Evolutionary conservation across 768 basidiomycete genomes (phyloP), one percentile per base, ranked within the genome.

Genomic region (Cystobasidium ongulense): DNA sequence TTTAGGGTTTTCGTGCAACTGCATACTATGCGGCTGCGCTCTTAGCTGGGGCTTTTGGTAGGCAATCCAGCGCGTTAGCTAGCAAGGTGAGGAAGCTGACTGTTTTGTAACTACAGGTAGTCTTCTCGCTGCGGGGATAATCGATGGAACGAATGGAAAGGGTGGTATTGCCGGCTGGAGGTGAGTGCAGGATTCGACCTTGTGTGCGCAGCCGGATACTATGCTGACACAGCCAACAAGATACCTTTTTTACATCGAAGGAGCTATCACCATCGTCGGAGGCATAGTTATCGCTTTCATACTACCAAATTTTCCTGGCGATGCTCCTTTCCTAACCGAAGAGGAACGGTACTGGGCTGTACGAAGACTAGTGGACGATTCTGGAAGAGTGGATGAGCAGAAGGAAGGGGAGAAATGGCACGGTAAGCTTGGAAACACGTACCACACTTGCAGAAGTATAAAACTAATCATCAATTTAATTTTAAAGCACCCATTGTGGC

Each of bases 121-220:
- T 68, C 92, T 91, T 82, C 90, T 89, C 0, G 90, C 91, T n/a
- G 52, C 52, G 5, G 79, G 90, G 90, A 2, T 84, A 89, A 1
- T 82, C 91, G 17, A 85, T 91, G 66, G 89, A 90, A 13, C 88
- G 89, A 36, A 87, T 29, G 39, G 39, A 63, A n/a, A 8, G 8
- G 5, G 5, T 8, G 52, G 52, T n/a, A n/a, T 54, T 29, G 10
- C 5, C 7, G 52, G 52, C 5, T 54, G 52, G 52, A n/a, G 52
- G n/a, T 54, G 52, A n/a, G 43, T 46, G 43, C 43, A n/a, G n/a
- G 43, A 13, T 46, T 13, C 43, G 43, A n/a, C 43, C 43, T n/a
- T 46, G 43, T n/a, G 43, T 13, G n/a, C 43, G 43, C 43, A n/a
- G 13, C n/a, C 43, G 43, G 43, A 46, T 46, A 13, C 13, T 46